Evolutionary conservation across 202 grass and related monocot genomes (phyloP).

Genomic region (Schoenoplectus triqueter): DNA sequence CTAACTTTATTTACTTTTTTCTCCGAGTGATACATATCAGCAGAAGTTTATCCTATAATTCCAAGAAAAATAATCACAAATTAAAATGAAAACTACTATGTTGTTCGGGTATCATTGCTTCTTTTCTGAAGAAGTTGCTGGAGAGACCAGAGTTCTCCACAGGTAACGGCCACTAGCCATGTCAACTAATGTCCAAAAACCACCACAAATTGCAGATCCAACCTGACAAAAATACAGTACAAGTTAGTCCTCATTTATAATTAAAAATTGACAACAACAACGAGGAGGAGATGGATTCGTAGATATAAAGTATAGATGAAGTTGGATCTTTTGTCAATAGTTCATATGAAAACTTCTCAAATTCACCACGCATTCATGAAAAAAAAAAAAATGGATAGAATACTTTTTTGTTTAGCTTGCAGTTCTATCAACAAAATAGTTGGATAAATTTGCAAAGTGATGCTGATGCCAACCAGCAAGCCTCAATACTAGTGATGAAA

Average conservation of each 20-base stretch:
- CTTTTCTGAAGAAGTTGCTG: slow-evolving; percentile 43
- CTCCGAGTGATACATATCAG: slow-evolving; percentile 15
- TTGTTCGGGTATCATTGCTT: slow-evolving; percentile 36
- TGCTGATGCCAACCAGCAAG: not conserved
- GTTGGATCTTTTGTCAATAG: too few relatives aligned
- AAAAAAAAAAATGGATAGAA: not conserved
- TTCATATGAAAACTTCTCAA: too few relatives aligned
- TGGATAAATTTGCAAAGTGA: not conserved
- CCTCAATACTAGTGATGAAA: not conserved
- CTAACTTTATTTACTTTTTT: slow-evolving; percentile 35
- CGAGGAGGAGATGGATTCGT: not conserved
- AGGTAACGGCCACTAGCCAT: slow-evolving; percentile 90
- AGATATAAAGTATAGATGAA: not conserved
- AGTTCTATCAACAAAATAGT: not conserved
- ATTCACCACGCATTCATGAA: too few relatives aligned
- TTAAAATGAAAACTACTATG: not conserved
- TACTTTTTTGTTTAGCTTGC: not conserved
- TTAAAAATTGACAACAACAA: slow-evolving; percentile 6
- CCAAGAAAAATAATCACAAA: slow-evolving; percentile 27
- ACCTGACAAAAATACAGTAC: slow-evolving; percentile 48
- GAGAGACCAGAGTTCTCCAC: slow-evolving; percentile 66
- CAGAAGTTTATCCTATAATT: slow-evolving; percentile 1
- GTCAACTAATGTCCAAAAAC: slow-evolving; percentile 87
- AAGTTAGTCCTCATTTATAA: not conserved
- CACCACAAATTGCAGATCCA: slow-evolving; percentile 57